phyloP scores from a whole-genome alignment of 371 early-diverging fungal genomes.

The Mucor plumbeus region DNA sequence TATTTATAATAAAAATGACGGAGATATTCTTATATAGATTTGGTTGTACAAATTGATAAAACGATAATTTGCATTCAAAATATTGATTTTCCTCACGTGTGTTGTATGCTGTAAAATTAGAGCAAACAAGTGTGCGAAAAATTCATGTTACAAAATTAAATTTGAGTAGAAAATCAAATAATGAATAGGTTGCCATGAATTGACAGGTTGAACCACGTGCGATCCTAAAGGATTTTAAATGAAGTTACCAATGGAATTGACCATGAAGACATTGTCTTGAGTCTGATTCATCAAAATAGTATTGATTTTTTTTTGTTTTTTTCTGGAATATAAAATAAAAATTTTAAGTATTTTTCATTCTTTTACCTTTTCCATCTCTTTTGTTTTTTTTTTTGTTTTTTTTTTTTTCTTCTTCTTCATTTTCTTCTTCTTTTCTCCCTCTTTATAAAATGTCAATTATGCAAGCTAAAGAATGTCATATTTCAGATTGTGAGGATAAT shows the following conservation, averaged over 20 bases:
- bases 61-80: not conserved
- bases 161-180: not conserved
- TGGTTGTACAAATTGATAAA: not conserved
- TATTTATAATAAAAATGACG: not conserved
- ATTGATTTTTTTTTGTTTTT: not conserved
- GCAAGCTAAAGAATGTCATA: constrained; percentile 32
- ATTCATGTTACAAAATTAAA: not conserved
- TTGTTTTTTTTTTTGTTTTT: constrained; percentile 4
- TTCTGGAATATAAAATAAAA: not conserved
- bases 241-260: constrained; percentile 3
- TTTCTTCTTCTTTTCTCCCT: not conserved
- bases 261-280: constrained; percentile 16
- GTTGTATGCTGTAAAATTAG: not conserved
- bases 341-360: not conserved
- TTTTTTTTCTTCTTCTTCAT: too few species aligned
- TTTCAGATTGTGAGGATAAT: constrained; percentile 37
- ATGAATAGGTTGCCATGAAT: not conserved
- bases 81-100: not conserved
- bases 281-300: constrained; percentile 18
- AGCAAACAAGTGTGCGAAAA: constrained; percentile 7
- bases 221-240: not conserved
- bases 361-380: not conserved
- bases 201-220: constrained; percentile 7
- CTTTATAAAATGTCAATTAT: constrained; percentile 4
- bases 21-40: not conserved